Evolutionary conservation across 371 early-diverging fungal genomes (phyloP), one percentile per base, ranked within the genome.

Genomic region (Rhizopus arrhizus): DNA sequence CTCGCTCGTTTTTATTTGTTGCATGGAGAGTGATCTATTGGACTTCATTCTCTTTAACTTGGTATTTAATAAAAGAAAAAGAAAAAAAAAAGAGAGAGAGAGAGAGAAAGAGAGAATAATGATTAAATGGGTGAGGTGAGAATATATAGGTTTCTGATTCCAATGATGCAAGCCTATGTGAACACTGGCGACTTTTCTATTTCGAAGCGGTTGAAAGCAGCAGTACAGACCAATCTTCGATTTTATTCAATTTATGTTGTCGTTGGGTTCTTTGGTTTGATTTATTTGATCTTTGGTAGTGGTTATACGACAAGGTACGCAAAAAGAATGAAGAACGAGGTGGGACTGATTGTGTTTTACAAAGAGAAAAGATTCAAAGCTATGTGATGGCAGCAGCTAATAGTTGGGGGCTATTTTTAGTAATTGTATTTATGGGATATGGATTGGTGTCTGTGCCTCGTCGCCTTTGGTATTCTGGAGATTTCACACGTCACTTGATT

Each of bases 301-400:
- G 78, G 76, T 40, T 73, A 71, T 38, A 76, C 74, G 2, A 74
- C 75, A 28, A 73, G 71, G 80, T 74, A 45, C 8, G 40, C 1
- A 32, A 5, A 33, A 38, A 46, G 56, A 46, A 22, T 22, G 2
- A 22, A 22, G 22, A 22, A 22, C 0, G 22, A 22, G 22, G 22
- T 22, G 22, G 22, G 22, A 22, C 22, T 22, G 22, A 22, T 22
- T 22, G 22, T 22, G 22, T 22, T 22, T 22, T 22, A 22, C 22
- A 43, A 9, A 87, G 92, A 51, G 79, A 85, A 28, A 82, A 82
- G 28, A 75, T 97, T 38, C 77, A 88, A 36, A 90, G 88, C 9
- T 87, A 92, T 56, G 82, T 93, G 16, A 97, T 97, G 92, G 96
- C 96, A 0, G 85, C 89, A 53, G 91, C 94, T 33, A 96, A 96